A percentile compares a stretch with the other conserved stretches of the same genome.
Conservation (phyloP, 768 basidiomycete genomes). For the Hypholoma sublateritium region DNA sequence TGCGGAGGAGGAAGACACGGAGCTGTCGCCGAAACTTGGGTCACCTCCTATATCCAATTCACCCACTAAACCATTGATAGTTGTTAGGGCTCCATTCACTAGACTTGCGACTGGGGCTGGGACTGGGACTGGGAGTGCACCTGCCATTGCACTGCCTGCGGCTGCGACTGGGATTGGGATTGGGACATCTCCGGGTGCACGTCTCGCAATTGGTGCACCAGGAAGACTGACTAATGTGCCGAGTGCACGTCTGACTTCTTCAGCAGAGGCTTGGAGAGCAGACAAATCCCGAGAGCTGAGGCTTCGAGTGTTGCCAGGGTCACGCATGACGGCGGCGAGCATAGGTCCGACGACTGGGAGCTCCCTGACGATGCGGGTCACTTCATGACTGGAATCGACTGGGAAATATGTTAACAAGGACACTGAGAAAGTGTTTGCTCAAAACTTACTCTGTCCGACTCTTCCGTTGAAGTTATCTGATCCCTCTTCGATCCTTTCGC, state of each 20-base stretch:
- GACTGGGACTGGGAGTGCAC: not conserved
- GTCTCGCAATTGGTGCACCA: not conserved
- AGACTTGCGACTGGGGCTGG: not conserved
- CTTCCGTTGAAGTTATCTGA: not conserved
- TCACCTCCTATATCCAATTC: not conserved
- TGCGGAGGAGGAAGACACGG: constrained; percentile 1
- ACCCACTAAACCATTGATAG: no score
- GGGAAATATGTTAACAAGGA: no score
- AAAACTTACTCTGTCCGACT: not conserved
- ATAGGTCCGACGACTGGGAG: constrained; percentile 6
- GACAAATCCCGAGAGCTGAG: constrained; percentile 12
- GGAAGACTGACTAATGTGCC: not conserved
- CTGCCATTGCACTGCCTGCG: not conserved
- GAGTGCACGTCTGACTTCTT: constrained; percentile 10
- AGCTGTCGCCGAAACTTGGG: constrained; percentile 1
- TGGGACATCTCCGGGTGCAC: no score
- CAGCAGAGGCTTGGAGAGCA: constrained; percentile 15
- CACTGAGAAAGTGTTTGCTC: not conserved
- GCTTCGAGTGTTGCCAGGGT: not conserved
- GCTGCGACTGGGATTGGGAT: not conserved
- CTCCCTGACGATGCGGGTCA: not conserved
- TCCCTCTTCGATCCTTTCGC: not conserved
- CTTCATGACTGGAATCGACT: no score
- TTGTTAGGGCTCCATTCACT: no score
- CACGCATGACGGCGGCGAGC: not conserved